phyloP scores from a whole-genome alignment of 495 filamentous ascomycete genomes.

The Daldinia decipiens region DNA sequence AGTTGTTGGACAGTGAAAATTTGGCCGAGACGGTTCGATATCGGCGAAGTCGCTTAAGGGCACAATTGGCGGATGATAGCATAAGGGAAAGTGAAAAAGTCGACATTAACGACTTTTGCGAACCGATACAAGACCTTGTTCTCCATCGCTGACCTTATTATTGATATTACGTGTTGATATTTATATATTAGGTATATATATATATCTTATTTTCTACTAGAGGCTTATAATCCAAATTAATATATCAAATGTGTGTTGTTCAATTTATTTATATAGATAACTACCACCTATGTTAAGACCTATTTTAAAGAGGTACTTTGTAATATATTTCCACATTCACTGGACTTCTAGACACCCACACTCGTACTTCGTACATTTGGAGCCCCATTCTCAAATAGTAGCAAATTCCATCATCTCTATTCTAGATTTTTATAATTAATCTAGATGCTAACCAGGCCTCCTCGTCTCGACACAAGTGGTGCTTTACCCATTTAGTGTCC shows the following conservation, averaged over 20 bases:
- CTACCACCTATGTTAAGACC: not conserved
- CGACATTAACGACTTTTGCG: not conserved
- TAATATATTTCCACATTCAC: too few relatives aligned
- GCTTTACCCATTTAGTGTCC: conserved; percentile 22
- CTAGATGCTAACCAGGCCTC: not conserved
- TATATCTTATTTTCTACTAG: too few relatives aligned
- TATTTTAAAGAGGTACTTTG: not conserved
- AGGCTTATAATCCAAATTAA: too few relatives aligned
- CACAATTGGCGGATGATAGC: not conserved
- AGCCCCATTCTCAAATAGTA: not conserved
- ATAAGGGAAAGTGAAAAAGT: not conserved
- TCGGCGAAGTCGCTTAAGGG: not conserved
- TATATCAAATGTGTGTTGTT: too few relatives aligned
- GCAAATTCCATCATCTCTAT: not conserved
- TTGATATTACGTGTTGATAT: too few relatives aligned
- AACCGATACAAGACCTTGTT: not conserved
- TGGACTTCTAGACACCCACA: not conserved
- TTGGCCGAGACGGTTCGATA: conserved; percentile 9
- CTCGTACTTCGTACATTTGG: not conserved
- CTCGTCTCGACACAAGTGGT: not conserved
- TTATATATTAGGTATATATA: too few relatives aligned
- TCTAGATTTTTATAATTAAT: too few relatives aligned
- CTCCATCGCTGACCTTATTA: too few relatives aligned
- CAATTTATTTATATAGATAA: too few relatives aligned
- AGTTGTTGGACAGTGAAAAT: conserved; percentile 3